These are phyloP conservation scores for Trichosporon coremiiforme DNA, from an alignment of 1,284 basidiomycete species.

Conservation along the genomic window DNA sequence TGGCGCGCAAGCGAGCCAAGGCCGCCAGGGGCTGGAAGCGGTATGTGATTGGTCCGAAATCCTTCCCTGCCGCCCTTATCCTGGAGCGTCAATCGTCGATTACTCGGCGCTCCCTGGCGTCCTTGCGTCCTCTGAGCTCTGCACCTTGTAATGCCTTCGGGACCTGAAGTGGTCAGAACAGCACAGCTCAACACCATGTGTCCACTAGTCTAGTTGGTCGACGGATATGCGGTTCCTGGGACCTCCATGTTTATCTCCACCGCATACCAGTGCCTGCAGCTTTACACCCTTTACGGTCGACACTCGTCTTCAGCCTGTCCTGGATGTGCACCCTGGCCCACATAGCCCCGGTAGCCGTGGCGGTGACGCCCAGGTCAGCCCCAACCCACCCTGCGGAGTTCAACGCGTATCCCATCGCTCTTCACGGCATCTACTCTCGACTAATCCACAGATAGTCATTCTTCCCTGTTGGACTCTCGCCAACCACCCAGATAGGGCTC, in stretches of 20 bases:
- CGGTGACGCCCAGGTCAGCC: no score
- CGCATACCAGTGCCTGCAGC: neutral
- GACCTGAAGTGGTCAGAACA: no score
- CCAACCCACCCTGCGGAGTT: no score
- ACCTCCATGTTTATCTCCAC: neutral
- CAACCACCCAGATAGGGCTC: neutral
- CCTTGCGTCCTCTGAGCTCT: neutral
- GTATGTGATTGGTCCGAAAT: neutral
- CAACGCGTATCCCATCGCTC: no score
- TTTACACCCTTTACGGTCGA: no score
- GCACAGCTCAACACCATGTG: no score
- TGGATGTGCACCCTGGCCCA: no score
- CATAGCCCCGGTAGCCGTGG: no score
- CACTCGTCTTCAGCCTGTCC: no score
- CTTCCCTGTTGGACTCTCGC: neutral
- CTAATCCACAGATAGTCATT: neutral
- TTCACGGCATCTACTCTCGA: no score
- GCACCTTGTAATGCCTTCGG: no score
- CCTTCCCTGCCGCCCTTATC: neutral
- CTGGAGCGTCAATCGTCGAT: neutral
- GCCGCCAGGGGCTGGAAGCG: neutral
- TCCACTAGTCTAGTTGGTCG: no score
- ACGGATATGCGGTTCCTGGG: neutral
- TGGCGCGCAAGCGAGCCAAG: slow-evolving; percentile 11
- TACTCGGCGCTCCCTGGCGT: neutral